phyloP scores from a whole-genome alignment of 2,329 filamentous ascomycete genomes.

The Cladosporium sp. region DNA sequence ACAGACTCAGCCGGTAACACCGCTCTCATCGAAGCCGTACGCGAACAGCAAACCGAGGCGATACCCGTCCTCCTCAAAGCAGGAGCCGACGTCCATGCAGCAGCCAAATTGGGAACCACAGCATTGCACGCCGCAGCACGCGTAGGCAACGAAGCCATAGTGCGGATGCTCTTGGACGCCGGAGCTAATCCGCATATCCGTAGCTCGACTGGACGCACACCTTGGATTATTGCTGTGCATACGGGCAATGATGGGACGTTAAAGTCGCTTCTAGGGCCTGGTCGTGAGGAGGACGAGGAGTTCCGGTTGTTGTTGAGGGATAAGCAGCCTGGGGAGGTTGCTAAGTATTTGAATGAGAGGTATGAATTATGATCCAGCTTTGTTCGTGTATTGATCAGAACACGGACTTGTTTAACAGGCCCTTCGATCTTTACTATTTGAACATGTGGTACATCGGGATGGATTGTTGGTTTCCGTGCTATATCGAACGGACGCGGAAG shows the following conservation, averaged over 20 bases:
- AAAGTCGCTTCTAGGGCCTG: background rate
- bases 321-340: background rate
- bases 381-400: no score
- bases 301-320: background rate
- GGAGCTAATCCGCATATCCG: background rate
- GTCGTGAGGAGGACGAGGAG: background rate
- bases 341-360: background rate
- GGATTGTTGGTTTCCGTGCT: no score
- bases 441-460: no score
- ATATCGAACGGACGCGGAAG: no score
- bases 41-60: background rate
- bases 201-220: background rate
- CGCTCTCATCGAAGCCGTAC: background rate
- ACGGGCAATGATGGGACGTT: background rate
- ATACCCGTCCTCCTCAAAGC: constrained; percentile 3
- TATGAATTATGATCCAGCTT: background rate
- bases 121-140: background rate
- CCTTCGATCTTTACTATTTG: no score
- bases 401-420: no score
- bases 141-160: background rate
- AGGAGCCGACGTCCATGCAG: constrained; percentile 4
- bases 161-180: background rate
- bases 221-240: constrained; percentile 5
- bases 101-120: background rate
- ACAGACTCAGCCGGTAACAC: background rate